These are phyloP conservation scores for Sporisorium exsertum DNA, from an alignment of 1,284 basidiomycete genomes.

Conservation along the genomic window DNA sequence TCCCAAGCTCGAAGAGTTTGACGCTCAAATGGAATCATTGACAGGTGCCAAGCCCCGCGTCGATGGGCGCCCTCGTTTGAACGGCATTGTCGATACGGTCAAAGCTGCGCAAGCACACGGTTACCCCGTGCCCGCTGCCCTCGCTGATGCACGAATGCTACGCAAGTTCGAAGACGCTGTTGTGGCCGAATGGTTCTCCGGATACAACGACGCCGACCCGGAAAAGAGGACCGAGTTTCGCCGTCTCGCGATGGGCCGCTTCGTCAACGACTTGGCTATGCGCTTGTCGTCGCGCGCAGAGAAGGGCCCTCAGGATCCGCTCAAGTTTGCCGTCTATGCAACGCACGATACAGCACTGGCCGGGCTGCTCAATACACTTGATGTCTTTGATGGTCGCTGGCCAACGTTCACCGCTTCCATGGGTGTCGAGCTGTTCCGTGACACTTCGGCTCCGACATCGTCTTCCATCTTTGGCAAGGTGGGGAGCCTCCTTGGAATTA, in stretches of 20 bases:
- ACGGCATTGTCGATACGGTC: constrained; percentile 82
- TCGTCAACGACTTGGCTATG: constrained; percentile 76
- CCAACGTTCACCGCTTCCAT: constrained; percentile 61
- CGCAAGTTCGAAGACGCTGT: constrained; percentile 78
- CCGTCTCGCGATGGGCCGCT: constrained; percentile 80
- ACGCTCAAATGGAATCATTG: constrained; percentile 78
- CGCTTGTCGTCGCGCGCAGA: constrained; percentile 73
- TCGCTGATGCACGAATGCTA: constrained; percentile 37
- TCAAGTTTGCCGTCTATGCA: constrained; percentile 72
- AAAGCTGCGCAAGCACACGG: constrained; percentile 76
- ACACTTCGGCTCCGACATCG: constrained; percentile 22
- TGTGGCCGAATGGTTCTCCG: constrained; percentile 82
- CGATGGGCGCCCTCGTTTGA: constrained; percentile 81
- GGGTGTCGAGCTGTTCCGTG: constrained; percentile 61
- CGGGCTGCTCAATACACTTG: constrained; percentile 77
- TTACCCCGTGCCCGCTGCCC: constrained; percentile 68
- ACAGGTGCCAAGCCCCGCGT: constrained; percentile 78
- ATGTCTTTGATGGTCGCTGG: constrained; percentile 80
- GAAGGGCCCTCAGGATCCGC: constrained; percentile 42
- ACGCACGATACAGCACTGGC: constrained; percentile 79
- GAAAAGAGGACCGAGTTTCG: constrained; percentile 76
- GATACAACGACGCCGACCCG: constrained; percentile 68
- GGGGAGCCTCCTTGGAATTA: constrained; percentile 16
- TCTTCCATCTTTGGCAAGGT: constrained; percentile 26
- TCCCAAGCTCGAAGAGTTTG: constrained; percentile 76